Percentiles rank a stretch among this genome's conserved stretches.
phyloP scores from a whole-genome alignment of 2,329 filamentous ascomycete species.

The Fusarium nematophilum region DNA sequence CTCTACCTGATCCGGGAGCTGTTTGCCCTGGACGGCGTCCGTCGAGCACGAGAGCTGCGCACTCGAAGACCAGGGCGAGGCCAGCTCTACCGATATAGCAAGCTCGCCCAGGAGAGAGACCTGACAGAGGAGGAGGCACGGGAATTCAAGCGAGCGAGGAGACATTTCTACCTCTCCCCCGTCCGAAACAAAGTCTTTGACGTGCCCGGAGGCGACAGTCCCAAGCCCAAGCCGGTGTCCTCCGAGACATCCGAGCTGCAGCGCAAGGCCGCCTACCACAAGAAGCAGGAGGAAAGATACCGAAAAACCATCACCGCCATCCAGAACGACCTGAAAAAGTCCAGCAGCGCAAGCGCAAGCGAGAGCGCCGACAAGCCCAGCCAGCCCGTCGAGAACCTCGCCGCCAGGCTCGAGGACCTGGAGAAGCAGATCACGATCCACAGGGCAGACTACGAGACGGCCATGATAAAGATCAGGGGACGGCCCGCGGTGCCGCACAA shows the following conservation, averaged over 20 bases:
- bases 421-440: slow-evolving; percentile 43
- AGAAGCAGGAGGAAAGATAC: slow-evolving; percentile 46
- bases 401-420: slow-evolving; percentile 37
- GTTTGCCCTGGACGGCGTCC: slow-evolving; percentile 46
- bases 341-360: not conserved
- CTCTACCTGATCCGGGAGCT: slow-evolving; percentile 55
- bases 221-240: slow-evolving; percentile 34
- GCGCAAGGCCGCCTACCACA: slow-evolving; percentile 45
- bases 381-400: slow-evolving; percentile 9
- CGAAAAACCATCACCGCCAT: slow-evolving; percentile 36
- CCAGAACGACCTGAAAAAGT: slow-evolving; percentile 22
- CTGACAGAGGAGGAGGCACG: slow-evolving; percentile 48
- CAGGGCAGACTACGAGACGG: slow-evolving; percentile 35
- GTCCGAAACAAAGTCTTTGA: slow-evolving; percentile 40
- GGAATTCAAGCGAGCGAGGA: slow-evolving; percentile 51
- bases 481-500: slow-evolving; percentile 40
- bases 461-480: slow-evolving; percentile 47
- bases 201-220: slow-evolving; percentile 25
- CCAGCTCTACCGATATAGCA: slow-evolving; percentile 49
- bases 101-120: slow-evolving; percentile 44
- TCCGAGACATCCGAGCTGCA: slow-evolving; percentile 41
- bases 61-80: slow-evolving; percentile 48
- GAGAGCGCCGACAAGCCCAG: not conserved
- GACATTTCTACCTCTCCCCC: slow-evolving; percentile 48
- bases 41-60: slow-evolving; percentile 42